phyloP scores from a whole-genome alignment of 179 eudicot species.

The Camellia oleifera region DNA sequence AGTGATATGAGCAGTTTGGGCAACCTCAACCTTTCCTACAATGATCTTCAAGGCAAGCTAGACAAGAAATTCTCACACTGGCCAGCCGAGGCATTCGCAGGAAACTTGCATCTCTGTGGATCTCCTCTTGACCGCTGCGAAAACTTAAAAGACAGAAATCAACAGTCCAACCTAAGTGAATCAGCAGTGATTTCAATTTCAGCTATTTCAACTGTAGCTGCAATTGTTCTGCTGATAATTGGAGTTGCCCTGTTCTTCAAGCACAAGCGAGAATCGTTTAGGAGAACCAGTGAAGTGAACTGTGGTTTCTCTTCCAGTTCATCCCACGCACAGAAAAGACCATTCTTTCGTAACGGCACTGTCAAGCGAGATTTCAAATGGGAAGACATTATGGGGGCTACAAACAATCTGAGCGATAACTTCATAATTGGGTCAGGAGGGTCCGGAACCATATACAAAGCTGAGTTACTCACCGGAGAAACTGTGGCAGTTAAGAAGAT shows the following conservation, averaged over 20 bases:
- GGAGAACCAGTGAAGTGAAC: constrained; percentile 39
- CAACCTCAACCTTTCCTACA: constrained; percentile 73
- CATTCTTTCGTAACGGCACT: constrained; percentile 49
- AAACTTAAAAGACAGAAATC: constrained; percentile 19
- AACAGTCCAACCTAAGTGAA: constrained; percentile 26
- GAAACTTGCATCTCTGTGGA: constrained; percentile 77
- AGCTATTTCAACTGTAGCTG: constrained; percentile 54
- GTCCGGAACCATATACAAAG: constrained; percentile 84
- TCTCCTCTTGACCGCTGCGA: constrained; percentile 59
- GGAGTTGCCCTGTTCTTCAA: constrained; percentile 61
- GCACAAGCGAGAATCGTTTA: constrained; percentile 39
- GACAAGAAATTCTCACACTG: constrained; percentile 51
- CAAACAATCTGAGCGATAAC: constrained; percentile 77
- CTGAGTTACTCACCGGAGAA: constrained; percentile 65
- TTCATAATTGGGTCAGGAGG: constrained; percentile 93
- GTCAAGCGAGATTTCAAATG: constrained; percentile 60
- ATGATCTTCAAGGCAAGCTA: constrained; percentile 68
- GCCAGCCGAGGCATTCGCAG: constrained; percentile 67
- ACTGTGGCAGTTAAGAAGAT: constrained; percentile 85
- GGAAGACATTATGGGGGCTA: constrained; percentile 92
- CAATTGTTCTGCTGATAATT: constrained; percentile 52
- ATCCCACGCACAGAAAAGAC: constrained; percentile 58
- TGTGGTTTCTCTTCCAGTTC: constrained; percentile 56
- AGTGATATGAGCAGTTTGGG: constrained; percentile 84
- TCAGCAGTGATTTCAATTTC: constrained; percentile 46